A percentile compares a stretch with the other conserved stretches of the same genome.
Evolutionary conservation across 1,284 basidiomycete species (phyloP).

Genomic region (Ustilago sp.): DNA sequence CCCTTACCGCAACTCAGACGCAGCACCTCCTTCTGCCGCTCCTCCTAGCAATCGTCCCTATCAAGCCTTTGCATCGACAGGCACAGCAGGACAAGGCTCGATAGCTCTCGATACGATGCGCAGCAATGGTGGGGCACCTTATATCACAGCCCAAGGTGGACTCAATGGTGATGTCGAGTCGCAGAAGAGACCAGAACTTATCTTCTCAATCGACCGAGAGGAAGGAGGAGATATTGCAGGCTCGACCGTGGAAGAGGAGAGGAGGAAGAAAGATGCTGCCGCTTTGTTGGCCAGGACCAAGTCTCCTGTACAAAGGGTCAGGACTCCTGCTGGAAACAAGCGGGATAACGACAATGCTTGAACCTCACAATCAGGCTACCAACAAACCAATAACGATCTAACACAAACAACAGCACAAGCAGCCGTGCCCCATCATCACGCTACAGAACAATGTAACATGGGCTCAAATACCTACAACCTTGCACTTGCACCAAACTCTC

Average conservation of each 20-base stretch:
- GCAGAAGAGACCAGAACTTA: constrained; percentile 47
- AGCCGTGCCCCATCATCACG: no score
- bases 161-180: constrained; percentile 34
- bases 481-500: no score
- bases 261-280: constrained; percentile 24
- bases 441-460: no score
- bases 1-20: constrained; percentile 46
- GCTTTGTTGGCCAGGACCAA: constrained; percentile 30
- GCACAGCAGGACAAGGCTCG: neutral
- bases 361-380: neutral
- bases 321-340: constrained; percentile 26
- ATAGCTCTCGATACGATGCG: constrained; percentile 31
- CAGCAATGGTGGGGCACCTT: constrained; percentile 39
- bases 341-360: neutral
- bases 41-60: constrained; percentile 48
- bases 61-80: constrained; percentile 43
- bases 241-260: constrained; percentile 26
- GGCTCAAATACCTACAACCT: no score
- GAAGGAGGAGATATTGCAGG: constrained; percentile 35
- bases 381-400: no score
- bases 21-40: constrained; percentile 46
- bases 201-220: constrained; percentile 41
- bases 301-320: constrained; percentile 32
- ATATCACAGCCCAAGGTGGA: constrained; percentile 41
- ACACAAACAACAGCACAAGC: no score